Percentiles rank a stretch among this genome's conserved stretches.
phyloP scores from a whole-genome alignment of 2,329 filamentous ascomycete species.

The Acephala macrosclerotiorum region DNA sequence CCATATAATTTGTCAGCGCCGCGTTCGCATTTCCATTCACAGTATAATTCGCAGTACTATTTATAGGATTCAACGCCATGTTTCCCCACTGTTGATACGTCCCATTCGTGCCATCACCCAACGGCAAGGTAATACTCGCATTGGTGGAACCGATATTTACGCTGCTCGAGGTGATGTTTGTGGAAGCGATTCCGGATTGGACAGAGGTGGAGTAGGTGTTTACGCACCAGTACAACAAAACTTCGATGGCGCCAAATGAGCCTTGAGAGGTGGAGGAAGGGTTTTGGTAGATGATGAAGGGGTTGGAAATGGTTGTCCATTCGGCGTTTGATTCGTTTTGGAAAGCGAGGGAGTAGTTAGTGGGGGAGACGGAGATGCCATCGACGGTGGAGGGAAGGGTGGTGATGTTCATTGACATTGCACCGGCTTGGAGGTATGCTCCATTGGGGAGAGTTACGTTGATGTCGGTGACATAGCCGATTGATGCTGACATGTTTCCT shows the following conservation, averaged over 20 bases:
- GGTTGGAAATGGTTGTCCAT: conserved; percentile 13
- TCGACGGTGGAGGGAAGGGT: neutral
- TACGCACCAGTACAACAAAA: conserved; percentile 23
- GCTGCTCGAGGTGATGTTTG: neutral
- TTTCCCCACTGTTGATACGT: conserved; percentile 5
- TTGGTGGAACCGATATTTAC: neutral
- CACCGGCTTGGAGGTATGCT: conserved; percentile 11
- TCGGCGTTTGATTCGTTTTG: conserved; percentile 7
- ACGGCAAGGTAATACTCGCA: neutral
- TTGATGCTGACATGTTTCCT: neutral
- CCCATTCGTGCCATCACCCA: neutral
- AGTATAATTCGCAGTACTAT: neutral
- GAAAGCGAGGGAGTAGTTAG: conserved; percentile 16
- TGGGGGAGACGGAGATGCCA: neutral
- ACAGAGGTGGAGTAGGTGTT: conserved; percentile 20
- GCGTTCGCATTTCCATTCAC: conserved; percentile 1
- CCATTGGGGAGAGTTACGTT: conserved; percentile 20
- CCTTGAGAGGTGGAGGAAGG: neutral
- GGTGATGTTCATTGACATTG: conserved; percentile 18
- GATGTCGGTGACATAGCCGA: neutral
- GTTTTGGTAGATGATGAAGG: conserved; percentile 22
- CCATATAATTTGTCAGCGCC: conserved; percentile 7
- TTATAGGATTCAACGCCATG: neutral
- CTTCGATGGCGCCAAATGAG: conserved; percentile 19
- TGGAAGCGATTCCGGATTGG: neutral